Evolutionary conservation across 108 stramenopile genomes (phyloP), one percentile per base, ranked within the genome.

Genomic region (Cyclotella kingstonii): DNA sequence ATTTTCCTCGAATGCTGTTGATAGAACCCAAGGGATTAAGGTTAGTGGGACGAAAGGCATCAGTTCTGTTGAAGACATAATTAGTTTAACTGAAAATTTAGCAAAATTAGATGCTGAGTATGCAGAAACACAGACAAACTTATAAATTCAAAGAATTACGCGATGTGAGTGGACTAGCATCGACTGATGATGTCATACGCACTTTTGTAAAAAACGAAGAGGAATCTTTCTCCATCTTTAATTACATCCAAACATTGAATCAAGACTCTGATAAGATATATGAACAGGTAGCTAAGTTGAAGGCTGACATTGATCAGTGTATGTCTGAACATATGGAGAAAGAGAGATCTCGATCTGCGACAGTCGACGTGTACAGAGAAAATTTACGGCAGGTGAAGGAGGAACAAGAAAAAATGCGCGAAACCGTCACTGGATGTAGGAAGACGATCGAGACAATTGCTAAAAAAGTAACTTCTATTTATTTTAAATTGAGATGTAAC

Each of bases 401-500:
- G 8, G 80, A 78, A 43, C 60, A 62, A 47, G 70, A 79, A 30
- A 74, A 68, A 25, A 54, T 84, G 63, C 63, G 62, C 21, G 36
- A 50, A 56, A 56, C 61, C 26, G 58, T 64, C 4, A 68, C 52
- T 15, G 74, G 71, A 43, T 59, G 77, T 35, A 80, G 83, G 31
- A 71, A 54, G 61, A 81, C 82, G 11, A 60, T 85, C 21, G 78
- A 76, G 40, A 59, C 55, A 1, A 81, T 89, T 54, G 80, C 81
- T 35, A 87, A 77, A 35, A 81, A 73, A 64, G 84, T 86, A 5
- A 65, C 53, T 38, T 54, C 59, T 9, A 59, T 89, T 29, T 89
- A 82, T 64, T 84, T 81, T 72, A 89, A 87, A 76, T 63, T 89
- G 8, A 79, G 85, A 47, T 87, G 86, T 45, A 73, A 85, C 27